phyloP scores from a whole-genome alignment of 768 basidiomycete species.

The Calocybe indica region DNA sequence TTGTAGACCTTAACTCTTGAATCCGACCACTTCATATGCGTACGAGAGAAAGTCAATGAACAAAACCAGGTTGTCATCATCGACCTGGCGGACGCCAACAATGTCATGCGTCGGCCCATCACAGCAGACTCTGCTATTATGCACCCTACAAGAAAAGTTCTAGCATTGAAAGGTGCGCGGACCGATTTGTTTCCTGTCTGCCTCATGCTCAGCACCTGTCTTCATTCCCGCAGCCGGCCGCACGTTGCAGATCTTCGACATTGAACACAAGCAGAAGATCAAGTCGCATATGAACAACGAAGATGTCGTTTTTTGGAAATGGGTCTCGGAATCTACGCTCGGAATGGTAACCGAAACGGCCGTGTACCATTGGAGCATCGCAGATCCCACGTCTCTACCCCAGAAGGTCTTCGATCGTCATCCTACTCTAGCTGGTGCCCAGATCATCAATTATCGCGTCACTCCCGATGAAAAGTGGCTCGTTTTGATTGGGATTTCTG shows the following conservation, averaged over 20 bases:
- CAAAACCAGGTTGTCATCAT: constrained; percentile 99
- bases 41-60: constrained; percentile 92
- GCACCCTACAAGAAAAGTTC: constrained; percentile 95
- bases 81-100: constrained; percentile 95
- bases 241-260: constrained; percentile 96
- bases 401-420: constrained; percentile 97
- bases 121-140: constrained; percentile 99
- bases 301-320: constrained; percentile 98
- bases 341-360: constrained; percentile 94
- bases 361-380: constrained; percentile 87
- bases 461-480: constrained; percentile 96
- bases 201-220: constrained; percentile 8
- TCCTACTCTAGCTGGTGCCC: constrained; percentile 86
- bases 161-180: constrained; percentile 84
- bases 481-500: constrained; percentile 91
- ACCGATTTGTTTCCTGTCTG: background rate
- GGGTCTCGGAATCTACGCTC: constrained; percentile 87
- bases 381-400: constrained; percentile 68
- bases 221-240: constrained; percentile 61
- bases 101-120: constrained; percentile 93
- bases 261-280: constrained; percentile 96
- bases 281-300: constrained; percentile 92
- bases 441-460: constrained; percentile 97
- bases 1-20: constrained; percentile 85
- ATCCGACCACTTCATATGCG: constrained; percentile 97